Evolutionary conservation across 148 eudicot species (phyloP).

Genomic region (Camellia lanceoleosa): DNA sequence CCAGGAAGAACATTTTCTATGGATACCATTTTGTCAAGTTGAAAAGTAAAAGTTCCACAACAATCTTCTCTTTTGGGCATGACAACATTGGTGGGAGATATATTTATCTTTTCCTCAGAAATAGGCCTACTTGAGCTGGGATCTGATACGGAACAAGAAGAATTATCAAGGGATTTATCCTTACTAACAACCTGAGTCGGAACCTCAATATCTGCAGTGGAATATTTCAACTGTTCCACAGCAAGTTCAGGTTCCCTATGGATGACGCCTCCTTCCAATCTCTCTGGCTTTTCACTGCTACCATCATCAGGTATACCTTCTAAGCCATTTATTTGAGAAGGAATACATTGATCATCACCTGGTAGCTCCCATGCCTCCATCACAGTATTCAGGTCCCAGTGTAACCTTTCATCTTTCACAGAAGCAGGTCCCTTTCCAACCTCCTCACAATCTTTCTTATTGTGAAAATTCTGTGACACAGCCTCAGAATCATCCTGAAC

Average conservation of each 20-base stretch:
- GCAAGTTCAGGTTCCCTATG: not conserved
- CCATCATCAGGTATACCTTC: conserved; percentile 17
- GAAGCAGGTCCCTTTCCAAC: conserved; percentile 23
- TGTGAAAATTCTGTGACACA: conserved; percentile 22
- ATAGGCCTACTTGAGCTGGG: not conserved
- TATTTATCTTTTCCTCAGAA: conserved; percentile 11
- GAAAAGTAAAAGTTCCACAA: not conserved
- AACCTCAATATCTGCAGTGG: not conserved
- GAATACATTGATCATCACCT: conserved; percentile 23
- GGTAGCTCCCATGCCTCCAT: conserved; percentile 87
- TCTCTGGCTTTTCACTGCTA: conserved; percentile 10
- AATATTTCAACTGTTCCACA: not conserved
- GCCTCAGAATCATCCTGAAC: conserved; percentile 18
- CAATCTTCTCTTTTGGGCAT: conserved; percentile 4
- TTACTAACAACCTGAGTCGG: not conserved
- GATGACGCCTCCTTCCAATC: conserved; percentile 9
- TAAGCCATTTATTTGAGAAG: conserved; percentile 21
- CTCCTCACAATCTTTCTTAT: conserved; percentile 25
- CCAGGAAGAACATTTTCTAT: not conserved
- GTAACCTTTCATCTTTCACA: conserved; percentile 43
- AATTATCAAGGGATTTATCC: conserved; percentile 7
- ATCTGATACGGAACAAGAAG: conserved; percentile 2
- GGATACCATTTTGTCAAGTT: conserved; percentile 5
- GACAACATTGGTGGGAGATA: conserved; percentile 3
- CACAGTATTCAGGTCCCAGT: conserved; percentile 81